phyloP scores from a whole-genome alignment of 2,329 filamentous ascomycete genomes.

The Xylariales sp. region DNA sequence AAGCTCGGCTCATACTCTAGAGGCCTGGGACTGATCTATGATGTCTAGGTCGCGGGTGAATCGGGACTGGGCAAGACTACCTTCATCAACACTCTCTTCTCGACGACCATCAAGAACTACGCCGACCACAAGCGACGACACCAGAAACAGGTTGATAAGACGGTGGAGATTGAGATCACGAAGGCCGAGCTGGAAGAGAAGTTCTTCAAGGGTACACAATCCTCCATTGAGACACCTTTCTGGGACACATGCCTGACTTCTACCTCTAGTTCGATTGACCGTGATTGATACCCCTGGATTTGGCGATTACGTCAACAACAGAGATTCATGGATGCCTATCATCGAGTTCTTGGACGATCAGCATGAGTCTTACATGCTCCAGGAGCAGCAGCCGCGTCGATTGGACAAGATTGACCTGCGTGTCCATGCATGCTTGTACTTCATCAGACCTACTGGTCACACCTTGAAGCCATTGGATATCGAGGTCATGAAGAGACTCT shows the following conservation, averaged over 20 bases:
- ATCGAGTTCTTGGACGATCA: conserved; percentile 99
- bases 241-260: conserved; percentile 7
- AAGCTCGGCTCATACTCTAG: not conserved
- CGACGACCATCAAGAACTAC: conserved; percentile 99
- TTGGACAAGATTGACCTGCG: conserved; percentile 99
- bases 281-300: conserved; percentile 99
- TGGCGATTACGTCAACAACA: conserved; percentile 99
- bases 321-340: conserved; percentile 99
- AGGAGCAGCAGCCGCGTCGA: conserved; percentile 98
- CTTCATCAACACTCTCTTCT: conserved; percentile 99
- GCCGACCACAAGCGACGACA: conserved; percentile 99
- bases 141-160: conserved; percentile 99
- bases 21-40: conserved; percentile 9
- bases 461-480: conserved; percentile 98
- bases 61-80: conserved; percentile 98
- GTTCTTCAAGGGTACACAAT: conserved; percentile 91
- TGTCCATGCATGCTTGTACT: conserved; percentile 97
- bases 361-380: conserved; percentile 99
- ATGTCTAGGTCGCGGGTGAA: conserved; percentile 83
- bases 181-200: conserved; percentile 99
- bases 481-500: conserved; percentile 99
- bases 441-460: conserved; percentile 97
- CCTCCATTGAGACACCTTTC: not conserved
- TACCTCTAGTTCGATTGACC: conserved; percentile 76
- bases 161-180: conserved; percentile 99